Percentiles rank a stretch among this genome's conserved stretches.
phyloP scores from a whole-genome alignment of 2,329 filamentous ascomycete species.

The Aspergillus tamarii region DNA sequence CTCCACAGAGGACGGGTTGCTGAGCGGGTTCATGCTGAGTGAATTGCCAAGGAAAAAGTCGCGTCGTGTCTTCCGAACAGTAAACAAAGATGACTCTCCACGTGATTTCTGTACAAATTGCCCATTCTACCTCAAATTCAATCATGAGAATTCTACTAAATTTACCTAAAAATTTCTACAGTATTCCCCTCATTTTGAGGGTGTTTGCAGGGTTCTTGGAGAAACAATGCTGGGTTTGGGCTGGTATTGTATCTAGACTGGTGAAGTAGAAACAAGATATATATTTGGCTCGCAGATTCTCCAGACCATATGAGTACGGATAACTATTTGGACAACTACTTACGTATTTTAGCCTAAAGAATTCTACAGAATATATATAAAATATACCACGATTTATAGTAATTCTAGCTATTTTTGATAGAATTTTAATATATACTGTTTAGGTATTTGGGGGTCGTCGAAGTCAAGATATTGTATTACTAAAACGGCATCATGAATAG shows the following conservation, averaged over 20 bases:
- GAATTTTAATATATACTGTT: neutral
- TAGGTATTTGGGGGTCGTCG: neutral
- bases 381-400: fast-evolving
- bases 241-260: fast-evolving
- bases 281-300: too few relatives aligned
- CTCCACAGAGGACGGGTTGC: neutral
- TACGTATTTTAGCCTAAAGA: fast-evolving
- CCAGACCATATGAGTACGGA: too few relatives aligned
- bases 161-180: too few relatives aligned
- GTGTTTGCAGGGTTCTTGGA: fast-evolving
- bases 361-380: neutral
- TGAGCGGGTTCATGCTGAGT: neutral
- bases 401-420: neutral
- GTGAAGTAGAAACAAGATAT: too few relatives aligned
- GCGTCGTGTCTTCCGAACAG: neutral
- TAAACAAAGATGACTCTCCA: neutral
- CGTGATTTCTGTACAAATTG: neutral
- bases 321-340: too few relatives aligned
- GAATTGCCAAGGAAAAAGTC: neutral
- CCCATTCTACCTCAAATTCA: neutral
- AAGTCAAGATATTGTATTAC: neutral
- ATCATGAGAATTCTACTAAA: too few relatives aligned
- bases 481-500: neutral
- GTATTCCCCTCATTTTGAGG: fast-evolving
- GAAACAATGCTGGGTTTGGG: too few relatives aligned